These are phyloP conservation scores for Cladosporium velox DNA, from an alignment of 2,329 filamentous ascomycete species.

Conservation along the genomic window DNA sequence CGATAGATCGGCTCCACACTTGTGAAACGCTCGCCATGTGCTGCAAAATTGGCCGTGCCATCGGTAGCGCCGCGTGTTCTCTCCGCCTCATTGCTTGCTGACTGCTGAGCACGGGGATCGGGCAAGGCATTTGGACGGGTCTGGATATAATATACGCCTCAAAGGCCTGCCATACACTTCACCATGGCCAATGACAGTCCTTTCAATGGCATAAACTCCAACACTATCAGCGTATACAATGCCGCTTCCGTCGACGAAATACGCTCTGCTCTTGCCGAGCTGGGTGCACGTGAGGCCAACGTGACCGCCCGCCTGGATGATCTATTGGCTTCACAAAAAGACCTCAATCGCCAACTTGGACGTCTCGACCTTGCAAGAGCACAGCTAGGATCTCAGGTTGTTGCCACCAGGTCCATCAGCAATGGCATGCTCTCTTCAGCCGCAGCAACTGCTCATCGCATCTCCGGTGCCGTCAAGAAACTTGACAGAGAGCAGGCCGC, in stretches of 20 bases:
- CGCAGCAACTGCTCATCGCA: slow-evolving; percentile 78
- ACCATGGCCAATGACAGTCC: slow-evolving; percentile 18
- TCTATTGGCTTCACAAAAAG: slow-evolving; percentile 78
- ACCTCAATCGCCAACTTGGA: slow-evolving; percentile 81
- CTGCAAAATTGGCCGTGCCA: not conserved
- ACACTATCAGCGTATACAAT: slow-evolving; percentile 42
- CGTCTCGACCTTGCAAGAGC: slow-evolving; percentile 88
- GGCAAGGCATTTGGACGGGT: not conserved
- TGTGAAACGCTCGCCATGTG: slow-evolving; percentile 13
- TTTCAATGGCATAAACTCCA: not conserved
- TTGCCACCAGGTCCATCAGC: slow-evolving; percentile 78
- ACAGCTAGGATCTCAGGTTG: slow-evolving; percentile 81
- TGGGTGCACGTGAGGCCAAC: slow-evolving; percentile 73
- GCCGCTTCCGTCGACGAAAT: slow-evolving; percentile 78
- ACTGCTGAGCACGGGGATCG: not conserved
- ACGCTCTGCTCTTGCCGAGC: slow-evolving; percentile 70
- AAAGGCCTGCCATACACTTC: not conserved
- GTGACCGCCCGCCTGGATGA: slow-evolving; percentile 74
- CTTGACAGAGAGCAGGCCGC: slow-evolving; percentile 89
- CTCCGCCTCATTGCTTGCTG: not conserved
- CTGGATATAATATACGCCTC: not conserved
- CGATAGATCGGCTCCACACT: slow-evolving; percentile 15
- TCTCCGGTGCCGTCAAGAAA: slow-evolving; percentile 82
- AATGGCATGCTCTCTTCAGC: slow-evolving; percentile 88
- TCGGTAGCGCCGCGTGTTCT: slow-evolving; percentile 11